Percentiles rank a stretch among this genome's conserved stretches.
These are phyloP conservation scores for Neurospora intermedia DNA, from an alignment of 495 filamentous ascomycete species.

Conservation along the genomic window DNA sequence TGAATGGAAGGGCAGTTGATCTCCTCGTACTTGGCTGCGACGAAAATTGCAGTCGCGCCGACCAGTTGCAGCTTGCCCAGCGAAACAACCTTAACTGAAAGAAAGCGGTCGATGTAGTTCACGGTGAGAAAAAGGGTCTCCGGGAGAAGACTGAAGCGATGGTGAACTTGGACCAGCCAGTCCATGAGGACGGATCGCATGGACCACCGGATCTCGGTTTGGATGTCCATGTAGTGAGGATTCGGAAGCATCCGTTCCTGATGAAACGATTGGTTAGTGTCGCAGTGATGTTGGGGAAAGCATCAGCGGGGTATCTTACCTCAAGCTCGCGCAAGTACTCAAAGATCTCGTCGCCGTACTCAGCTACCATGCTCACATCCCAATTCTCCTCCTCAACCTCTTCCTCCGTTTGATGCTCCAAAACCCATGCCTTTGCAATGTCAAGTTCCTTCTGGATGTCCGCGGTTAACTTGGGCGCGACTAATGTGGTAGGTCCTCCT, in stretches of 20 bases:
- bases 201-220: slow-evolving; percentile 97
- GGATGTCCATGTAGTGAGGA: slow-evolving; percentile 89
- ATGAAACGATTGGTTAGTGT: slow-evolving; percentile 11
- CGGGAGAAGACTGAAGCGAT: slow-evolving; percentile 78
- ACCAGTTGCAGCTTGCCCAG: slow-evolving; percentile 92
- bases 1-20: slow-evolving; percentile 90
- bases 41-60: slow-evolving; percentile 88
- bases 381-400: slow-evolving; percentile 78
- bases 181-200: slow-evolving; percentile 98
- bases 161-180: slow-evolving; percentile 93
- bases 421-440: slow-evolving; percentile 56
- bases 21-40: slow-evolving; percentile 97
- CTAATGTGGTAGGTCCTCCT: slow-evolving; percentile 51
- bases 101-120: slow-evolving; percentile 95
- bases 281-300: not conserved
- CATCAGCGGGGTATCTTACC: slow-evolving; percentile 41
- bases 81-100: slow-evolving; percentile 89
- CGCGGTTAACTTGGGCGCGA: slow-evolving; percentile 60
- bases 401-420: slow-evolving; percentile 37
- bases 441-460: slow-evolving; percentile 56
- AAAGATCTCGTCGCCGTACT: slow-evolving; percentile 95
- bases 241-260: slow-evolving; percentile 76
- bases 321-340: slow-evolving; percentile 79
- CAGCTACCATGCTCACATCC: slow-evolving; percentile 97
- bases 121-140: slow-evolving; percentile 90